Percentiles rank a stretch among this genome's conserved stretches.
Evolutionary conservation across 2,329 filamentous ascomycete species (phyloP).

Genomic region (Talaromyces sp.): DNA sequence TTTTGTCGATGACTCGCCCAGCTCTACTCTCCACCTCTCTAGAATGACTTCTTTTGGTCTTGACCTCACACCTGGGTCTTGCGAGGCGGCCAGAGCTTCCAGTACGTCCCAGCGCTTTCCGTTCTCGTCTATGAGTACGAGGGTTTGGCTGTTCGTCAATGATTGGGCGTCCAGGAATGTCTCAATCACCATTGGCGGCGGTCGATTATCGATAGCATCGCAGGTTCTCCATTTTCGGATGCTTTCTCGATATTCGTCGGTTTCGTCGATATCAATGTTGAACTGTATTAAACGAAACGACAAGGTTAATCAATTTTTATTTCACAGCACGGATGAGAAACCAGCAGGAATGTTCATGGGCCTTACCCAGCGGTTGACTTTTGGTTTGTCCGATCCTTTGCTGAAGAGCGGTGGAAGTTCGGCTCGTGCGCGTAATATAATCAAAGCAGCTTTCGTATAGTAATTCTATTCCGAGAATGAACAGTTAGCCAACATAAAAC

Average conservation of each 20-base stretch:
- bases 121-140: constrained; percentile 81
- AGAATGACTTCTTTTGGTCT: constrained; percentile 67
- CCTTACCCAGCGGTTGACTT: constrained; percentile 82
- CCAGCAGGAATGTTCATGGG: constrained; percentile 16
- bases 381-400: constrained; percentile 53
- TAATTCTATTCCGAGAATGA: constrained; percentile 62
- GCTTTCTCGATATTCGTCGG: constrained; percentile 77
- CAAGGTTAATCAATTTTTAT: constrained; percentile 56
- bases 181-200: constrained; percentile 82
- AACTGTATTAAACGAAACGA: constrained; percentile 55
- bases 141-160: constrained; percentile 74
- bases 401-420: constrained; percentile 56
- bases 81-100: constrained; percentile 67
- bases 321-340: constrained; percentile 27
- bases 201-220: constrained; percentile 69
- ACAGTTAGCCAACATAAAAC: constrained; percentile 19
- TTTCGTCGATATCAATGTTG: constrained; percentile 89
- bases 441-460: constrained; percentile 77
- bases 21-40: constrained; percentile 83
- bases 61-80: constrained; percentile 44
- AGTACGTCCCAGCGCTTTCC: constrained; percentile 90
- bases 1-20: constrained; percentile 58
- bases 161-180: constrained; percentile 77
- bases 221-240: constrained; percentile 75
- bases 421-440: constrained; percentile 76